Evolutionary conservation across 2,329 filamentous ascomycete genomes (phyloP), one percentile per base, ranked within the genome.

Genomic region (Aspergillus melleus): DNA sequence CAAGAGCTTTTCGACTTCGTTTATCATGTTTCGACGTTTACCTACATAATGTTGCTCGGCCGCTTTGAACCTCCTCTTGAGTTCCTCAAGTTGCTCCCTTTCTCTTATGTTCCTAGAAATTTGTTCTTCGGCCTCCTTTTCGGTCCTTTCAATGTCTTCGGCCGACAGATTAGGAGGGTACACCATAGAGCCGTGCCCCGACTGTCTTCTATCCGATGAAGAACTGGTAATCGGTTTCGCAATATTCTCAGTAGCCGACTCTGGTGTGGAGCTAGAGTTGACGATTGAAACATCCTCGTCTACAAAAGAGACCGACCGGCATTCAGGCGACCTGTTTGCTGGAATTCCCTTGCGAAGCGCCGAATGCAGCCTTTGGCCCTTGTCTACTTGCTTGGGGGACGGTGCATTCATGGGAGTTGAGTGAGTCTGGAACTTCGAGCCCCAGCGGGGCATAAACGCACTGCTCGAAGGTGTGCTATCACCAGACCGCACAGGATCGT

Each of bases 241-340:
- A 6, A 36, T n/a, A n/a, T 29, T 52, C 30, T 42, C 49, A 3
- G 60, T 32, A 14, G 55, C 58, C n/a, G 61, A 58, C 20, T 55
- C 61, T 10, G 66, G 52, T 12, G 50, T 59, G 12, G 58, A 55
- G 2, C 55, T 47, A 16, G 62, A 61, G 9, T 30, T 44, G 9
- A 60, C 52, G 29, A 57, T 57, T 12, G 63, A 22, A 44, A 64
- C 26, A 5, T 68, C 62, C 11, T 65, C 65, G 10, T 56, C 62
- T 9, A 57, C 63, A 52, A 72, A 72, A 16, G 70, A 72, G 30
- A 72, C 68, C 3, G 70, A 72, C 22, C 68, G 68, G 10, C 63
- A 60, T 52, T 64, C 60, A 4, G 58, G 52, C 3, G 46, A 46
- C 36, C 54, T 57, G 12, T 67, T 62, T 19, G 56, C 53, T 1